A percentile compares a stretch with the other conserved stretches of the same genome.
Evolutionary conservation across 768 basidiomycete genomes (phyloP).

Genomic region (Xanthoconium purpureum): DNA sequence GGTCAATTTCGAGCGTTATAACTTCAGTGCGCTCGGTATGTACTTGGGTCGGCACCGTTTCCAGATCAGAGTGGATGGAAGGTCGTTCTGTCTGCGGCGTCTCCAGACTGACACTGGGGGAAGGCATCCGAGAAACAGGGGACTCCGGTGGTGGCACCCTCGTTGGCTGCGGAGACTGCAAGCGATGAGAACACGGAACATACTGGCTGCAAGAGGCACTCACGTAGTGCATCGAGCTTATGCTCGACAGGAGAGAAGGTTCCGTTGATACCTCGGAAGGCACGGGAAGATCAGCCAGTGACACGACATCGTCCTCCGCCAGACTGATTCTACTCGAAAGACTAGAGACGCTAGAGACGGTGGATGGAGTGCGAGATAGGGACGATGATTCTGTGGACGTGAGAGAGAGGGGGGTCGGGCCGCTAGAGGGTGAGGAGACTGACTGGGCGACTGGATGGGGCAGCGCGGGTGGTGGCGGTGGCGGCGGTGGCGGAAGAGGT

Average conservation of each 20-base stretch:
- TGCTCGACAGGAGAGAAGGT: conserved; percentile 51
- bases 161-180: conserved; percentile 33
- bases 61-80: conserved; percentile 45
- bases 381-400: conserved; percentile 31
- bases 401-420: conserved; percentile 29
- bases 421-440: conserved; percentile 34
- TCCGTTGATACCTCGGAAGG: conserved; percentile 46
- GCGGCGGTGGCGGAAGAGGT: neutral
- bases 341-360: conserved; percentile 41
- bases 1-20: conserved; percentile 50
- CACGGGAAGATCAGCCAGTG: conserved; percentile 17
- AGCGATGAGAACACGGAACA: neutral
- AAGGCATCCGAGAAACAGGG: conserved; percentile 38
- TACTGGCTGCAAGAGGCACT: conserved; percentile 18
- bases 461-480: neutral
- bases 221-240: conserved; percentile 33
- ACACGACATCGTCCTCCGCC: conserved; percentile 29
- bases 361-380: conserved; percentile 39
- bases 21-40: conserved; percentile 40
- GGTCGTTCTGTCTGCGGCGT: conserved; percentile 48
- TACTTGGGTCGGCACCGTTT: conserved; percentile 41
- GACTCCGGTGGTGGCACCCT: conserved; percentile 27
- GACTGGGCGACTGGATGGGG: conserved; percentile 23
- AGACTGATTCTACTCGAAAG: conserved; percentile 39
- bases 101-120: conserved; percentile 47